Conservation (phyloP, 2,329 filamentous ascomycete genomes). For the Aspergillus sclerotialis region DNA sequence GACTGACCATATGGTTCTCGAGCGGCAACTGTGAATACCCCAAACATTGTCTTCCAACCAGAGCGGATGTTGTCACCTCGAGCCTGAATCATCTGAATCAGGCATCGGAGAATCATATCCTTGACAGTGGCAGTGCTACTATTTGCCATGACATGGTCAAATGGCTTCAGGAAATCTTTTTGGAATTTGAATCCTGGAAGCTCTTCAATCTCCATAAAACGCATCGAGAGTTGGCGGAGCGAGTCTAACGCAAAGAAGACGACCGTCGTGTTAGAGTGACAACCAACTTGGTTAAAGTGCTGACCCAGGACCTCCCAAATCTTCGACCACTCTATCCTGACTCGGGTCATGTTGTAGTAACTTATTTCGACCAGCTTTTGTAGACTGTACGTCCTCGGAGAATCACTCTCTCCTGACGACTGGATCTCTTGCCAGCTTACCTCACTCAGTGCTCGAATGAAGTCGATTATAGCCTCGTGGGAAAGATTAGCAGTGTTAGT, state of each 20-base stretch:
- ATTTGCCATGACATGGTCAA: conserved; percentile 95
- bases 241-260: conserved; percentile 98
- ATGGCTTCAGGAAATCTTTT: conserved; percentile 97
- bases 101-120: conserved; percentile 89
- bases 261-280: conserved; percentile 90
- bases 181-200: conserved; percentile 99
- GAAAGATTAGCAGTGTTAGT: conserved; percentile 91
- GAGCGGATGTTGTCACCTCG: conserved; percentile 94
- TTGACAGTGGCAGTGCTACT: conserved; percentile 88
- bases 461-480: conserved; percentile 91
- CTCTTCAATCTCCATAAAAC: conserved; percentile 98
- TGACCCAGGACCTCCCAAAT: conserved; percentile 98
- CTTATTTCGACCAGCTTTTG: conserved; percentile 98
- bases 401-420: conserved; percentile 91
- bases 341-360: conserved; percentile 99
- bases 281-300: conserved; percentile 97
- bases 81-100: conserved; percentile 99
- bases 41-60: conserved; percentile 99
- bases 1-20: conserved; percentile 69
- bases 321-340: conserved; percentile 95
- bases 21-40: conserved; percentile 93
- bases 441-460: conserved; percentile 84
- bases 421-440: conserved; percentile 99
- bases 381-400: conserved; percentile 89
- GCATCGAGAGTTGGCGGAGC: conserved; percentile 90